Evolutionary conservation across 306 rosid genomes (phyloP).

Genomic region (cucumber (Cucumis sativus)): Cucumber_9930_V3 NC_026657.2:36645001-36645500

Average conservation of each 20-base stretch:
- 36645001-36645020: neutral
- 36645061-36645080: neutral
- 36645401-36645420: conserved; percentile 98
- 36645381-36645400: conserved; percentile 84
- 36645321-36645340: neutral
- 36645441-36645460: conserved; percentile 18
- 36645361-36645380: conserved; percentile 86
- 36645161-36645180: conserved; percentile 4
- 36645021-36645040: neutral
- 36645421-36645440: conserved; percentile 70
- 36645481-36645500: conserved; percentile 7
- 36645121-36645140: too few species aligned
- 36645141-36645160: too few species aligned
- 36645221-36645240: conserved; percentile 62
- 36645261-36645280: conserved; percentile 35
- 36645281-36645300: neutral
- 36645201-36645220: conserved; percentile 88
- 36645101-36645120: neutral
- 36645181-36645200: conserved; percentile 83
- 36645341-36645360: conserved; percentile 63
- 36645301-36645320: neutral
- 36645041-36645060: neutral
- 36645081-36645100: too few species aligned
- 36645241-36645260: conserved; percentile 77
- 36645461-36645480: neutral